Base-by-base conservation (phyloP, 108 stramenopile genomes). In the Parietichytrium sp. region DNA sequence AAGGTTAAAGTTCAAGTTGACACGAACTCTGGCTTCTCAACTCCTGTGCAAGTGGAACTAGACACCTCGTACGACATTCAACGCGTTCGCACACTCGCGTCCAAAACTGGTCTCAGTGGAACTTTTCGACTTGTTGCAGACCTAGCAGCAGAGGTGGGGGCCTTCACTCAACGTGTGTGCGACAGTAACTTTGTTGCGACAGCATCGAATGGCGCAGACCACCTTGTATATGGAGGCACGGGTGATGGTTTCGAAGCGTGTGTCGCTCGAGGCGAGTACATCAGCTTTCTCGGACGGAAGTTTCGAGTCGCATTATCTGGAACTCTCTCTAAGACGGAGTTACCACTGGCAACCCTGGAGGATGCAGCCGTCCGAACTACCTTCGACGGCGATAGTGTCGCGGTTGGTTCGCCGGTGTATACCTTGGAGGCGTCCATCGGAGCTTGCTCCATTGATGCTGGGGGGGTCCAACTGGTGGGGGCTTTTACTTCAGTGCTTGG, bases 61-160 rank as follows among this genome's bases (percentile, higher is more conserved):
- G n/a, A n/a, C n/a, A n/a, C n/a, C n/a, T n/a, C n/a, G n/a, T n/a
- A n/a, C n/a, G n/a, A n/a, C 25, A 25, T 72, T 16, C 61, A 72
- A 25, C 61, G 61, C 61, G 33, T 72, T 72, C 61, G 61, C 38
- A 72, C 61, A 6, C 36, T 33, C 42, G 61, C 61, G 6, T 72
- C 36, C 33, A 3, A 33, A 6, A 42, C 61, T 31, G 61, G 61
- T 7, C 36, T 72, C 20, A 18, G 16, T 0, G 61, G 61, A 13
- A 1, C 15, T 42, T 72, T 72, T 38, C 45, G 45, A 33, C 61
- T 72, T 25, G 6, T 42, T 36, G 36, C 10, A 10, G 61, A 42
- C n/a, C n/a, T 6, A 33, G 36, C 45, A 23, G 42, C 36, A 6
- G 61, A 72, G 13, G 36, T 18, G 2, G 61, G 61, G 10, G 33